phyloP scores from a whole-genome alignment of 495 filamentous ascomycete genomes.

The Annulohypoxylon bovei region DNA sequence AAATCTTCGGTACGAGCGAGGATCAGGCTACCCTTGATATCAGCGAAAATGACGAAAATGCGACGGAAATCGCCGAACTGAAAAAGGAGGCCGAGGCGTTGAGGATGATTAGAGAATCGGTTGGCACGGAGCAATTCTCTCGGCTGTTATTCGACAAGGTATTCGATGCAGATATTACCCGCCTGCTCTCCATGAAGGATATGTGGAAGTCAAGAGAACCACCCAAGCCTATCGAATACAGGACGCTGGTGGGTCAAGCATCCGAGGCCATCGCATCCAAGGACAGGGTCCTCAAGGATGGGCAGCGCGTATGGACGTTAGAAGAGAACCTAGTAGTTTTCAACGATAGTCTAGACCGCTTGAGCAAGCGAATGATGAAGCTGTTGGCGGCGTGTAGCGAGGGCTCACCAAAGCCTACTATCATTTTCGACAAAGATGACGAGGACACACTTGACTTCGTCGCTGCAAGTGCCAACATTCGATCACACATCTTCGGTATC shows the following conservation, averaged over 20 bases:
- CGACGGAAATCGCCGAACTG: constrained; percentile 86
- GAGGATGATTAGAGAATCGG: constrained; percentile 81
- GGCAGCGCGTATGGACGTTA: constrained; percentile 80
- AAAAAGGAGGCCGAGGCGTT: constrained; percentile 83
- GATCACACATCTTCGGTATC: constrained; percentile 86
- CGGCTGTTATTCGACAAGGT: constrained; percentile 91
- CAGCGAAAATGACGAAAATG: constrained; percentile 83
- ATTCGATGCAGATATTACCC: constrained; percentile 84
- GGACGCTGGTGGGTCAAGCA: constrained; percentile 53
- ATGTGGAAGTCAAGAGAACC: constrained; percentile 91
- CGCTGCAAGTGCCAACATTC: constrained; percentile 85
- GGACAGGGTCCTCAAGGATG: constrained; percentile 66
- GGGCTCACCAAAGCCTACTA: constrained; percentile 65
- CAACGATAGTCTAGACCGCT: constrained; percentile 78
- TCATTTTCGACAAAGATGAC: constrained; percentile 97
- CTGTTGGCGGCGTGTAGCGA: constrained; percentile 61
- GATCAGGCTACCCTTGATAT: constrained; percentile 81
- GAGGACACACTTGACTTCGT: constrained; percentile 96
- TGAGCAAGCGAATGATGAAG: constrained; percentile 76
- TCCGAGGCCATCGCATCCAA: constrained; percentile 62
- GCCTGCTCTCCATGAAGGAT: constrained; percentile 87
- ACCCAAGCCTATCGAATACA: constrained; percentile 77
- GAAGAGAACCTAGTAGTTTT: constrained; percentile 89
- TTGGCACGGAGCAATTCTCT: constrained; percentile 82
- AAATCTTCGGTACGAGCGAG: constrained; percentile 93